These are phyloP conservation scores for Melanomma pulvis-pyrius DNA, from an alignment of 495 filamentous ascomycete species.

Conservation along the genomic window DNA sequence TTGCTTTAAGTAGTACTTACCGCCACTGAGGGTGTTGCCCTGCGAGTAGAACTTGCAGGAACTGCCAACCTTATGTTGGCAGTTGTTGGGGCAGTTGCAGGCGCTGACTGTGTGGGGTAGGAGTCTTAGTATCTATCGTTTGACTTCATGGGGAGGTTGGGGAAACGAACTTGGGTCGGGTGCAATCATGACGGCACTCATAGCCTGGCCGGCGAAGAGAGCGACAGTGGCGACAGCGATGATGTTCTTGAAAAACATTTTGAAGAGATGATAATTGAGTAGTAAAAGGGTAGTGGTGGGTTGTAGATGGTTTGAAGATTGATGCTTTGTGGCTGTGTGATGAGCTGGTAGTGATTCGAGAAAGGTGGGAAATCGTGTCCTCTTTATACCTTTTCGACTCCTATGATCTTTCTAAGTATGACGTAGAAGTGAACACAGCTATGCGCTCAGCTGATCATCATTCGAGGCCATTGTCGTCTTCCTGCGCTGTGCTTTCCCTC, in stretches of 20 bases:
- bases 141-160: not conserved
- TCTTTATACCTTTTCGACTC: not conserved
- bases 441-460: not conserved
- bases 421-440: not conserved
- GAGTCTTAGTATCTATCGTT: not conserved
- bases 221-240: not conserved
- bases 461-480: not conserved
- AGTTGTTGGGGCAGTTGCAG: not conserved
- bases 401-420: not conserved
- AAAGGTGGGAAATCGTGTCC: not conserved
- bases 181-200: not conserved
- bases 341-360: not conserved
- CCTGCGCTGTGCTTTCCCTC: not conserved
- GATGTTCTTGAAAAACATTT: not conserved
- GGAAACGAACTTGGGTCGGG: not conserved
- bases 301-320: not conserved
- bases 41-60: not conserved
- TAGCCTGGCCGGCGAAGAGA: not conserved
- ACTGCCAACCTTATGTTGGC: not conserved
- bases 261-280: not conserved
- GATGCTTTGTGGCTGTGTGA: not conserved
- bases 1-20: not conserved
- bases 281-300: not conserved
- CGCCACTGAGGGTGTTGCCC: not conserved
- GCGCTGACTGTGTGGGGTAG: not conserved